Percentiles rank a stretch among this genome's conserved stretches.
Evolutionary conservation across 2,329 filamentous ascomycete genomes (phyloP).

Genomic region (Colletotrichum spaethianum): DNA sequence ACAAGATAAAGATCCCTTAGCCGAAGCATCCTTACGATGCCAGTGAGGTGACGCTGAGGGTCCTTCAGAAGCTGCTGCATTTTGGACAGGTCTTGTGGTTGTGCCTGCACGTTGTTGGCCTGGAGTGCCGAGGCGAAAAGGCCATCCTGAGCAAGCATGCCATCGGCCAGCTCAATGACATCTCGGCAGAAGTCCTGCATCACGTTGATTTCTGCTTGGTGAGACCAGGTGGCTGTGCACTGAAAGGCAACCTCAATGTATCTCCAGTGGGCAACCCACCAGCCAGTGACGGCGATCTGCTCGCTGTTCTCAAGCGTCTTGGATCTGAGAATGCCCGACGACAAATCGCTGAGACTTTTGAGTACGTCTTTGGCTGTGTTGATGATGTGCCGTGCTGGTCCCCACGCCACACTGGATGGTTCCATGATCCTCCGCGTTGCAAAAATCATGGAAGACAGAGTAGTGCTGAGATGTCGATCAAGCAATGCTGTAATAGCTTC

Average conservation of each 20-base stretch:
- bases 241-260: slow-evolving; percentile 83
- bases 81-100: slow-evolving; percentile 51
- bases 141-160: slow-evolving; percentile 86
- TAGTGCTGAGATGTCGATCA: slow-evolving; percentile 59
- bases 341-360: slow-evolving; percentile 68
- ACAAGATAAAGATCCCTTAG: slow-evolving; percentile 91
- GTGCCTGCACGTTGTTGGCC: slow-evolving; percentile 12
- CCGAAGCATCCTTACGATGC: slow-evolving; percentile 89
- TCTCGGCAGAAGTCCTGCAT: slow-evolving; percentile 97
- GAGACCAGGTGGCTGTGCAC: slow-evolving; percentile 87
- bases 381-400: slow-evolving; percentile 69
- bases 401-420: slow-evolving; percentile 64
- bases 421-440: slow-evolving; percentile 50
- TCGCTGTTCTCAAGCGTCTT: slow-evolving; percentile 72
- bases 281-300: slow-evolving; percentile 76
- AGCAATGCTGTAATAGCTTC: slow-evolving; percentile 65
- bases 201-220: slow-evolving; percentile 78
- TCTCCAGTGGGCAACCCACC: slow-evolving; percentile 90
- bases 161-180: slow-evolving; percentile 93
- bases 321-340: slow-evolving; percentile 69
- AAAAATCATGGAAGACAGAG: slow-evolving; percentile 60
- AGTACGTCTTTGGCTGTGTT: slow-evolving; percentile 72
- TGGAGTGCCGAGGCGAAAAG: slow-evolving; percentile 81
- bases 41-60: slow-evolving; percentile 74
- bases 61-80: slow-evolving; percentile 69